phyloP scores from a whole-genome alignment of 768 basidiomycete species.

The Jaapia argillacea region DNA sequence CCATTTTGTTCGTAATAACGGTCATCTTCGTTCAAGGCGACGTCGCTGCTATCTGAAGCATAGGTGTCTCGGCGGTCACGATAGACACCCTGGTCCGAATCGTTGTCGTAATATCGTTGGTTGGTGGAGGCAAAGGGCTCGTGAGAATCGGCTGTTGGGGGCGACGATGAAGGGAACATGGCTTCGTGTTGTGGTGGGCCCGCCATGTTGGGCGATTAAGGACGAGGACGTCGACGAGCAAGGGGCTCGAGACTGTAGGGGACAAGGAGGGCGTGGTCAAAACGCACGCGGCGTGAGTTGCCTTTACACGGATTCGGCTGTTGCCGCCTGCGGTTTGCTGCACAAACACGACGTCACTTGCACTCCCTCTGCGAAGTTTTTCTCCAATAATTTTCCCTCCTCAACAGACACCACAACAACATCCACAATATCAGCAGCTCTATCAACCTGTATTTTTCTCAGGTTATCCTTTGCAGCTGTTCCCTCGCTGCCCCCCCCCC shows the following conservation, averaged over 20 bases:
- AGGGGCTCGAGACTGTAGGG: neutral
- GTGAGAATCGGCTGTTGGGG: slow-evolving; percentile 48
- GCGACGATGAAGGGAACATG: slow-evolving; percentile 47
- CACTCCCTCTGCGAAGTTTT: neutral
- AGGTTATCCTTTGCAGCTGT: no score
- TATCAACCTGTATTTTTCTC: no score
- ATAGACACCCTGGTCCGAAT: slow-evolving; percentile 59
- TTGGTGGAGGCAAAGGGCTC: slow-evolving; percentile 51
- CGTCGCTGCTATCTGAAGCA: slow-evolving; percentile 61
- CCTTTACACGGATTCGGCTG: neutral
- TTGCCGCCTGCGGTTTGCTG: neutral
- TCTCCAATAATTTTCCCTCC: neutral
- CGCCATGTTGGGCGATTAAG: slow-evolving; percentile 32
- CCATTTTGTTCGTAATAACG: slow-evolving; percentile 57
- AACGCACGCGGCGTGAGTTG: neutral
- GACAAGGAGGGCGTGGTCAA: neutral
- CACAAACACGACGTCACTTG: neutral
- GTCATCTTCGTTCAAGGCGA: slow-evolving; percentile 33
- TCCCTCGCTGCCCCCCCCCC: no score
- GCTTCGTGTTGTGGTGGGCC: slow-evolving; percentile 49
- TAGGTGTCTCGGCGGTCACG: slow-evolving; percentile 56
- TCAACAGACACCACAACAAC: no score
- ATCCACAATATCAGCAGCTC: no score
- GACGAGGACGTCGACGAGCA: slow-evolving; percentile 7
- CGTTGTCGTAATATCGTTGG: slow-evolving; percentile 55